Evolutionary conservation across 257 asterid species (phyloP).

Genomic region (Forsythia suspensa): DNA sequence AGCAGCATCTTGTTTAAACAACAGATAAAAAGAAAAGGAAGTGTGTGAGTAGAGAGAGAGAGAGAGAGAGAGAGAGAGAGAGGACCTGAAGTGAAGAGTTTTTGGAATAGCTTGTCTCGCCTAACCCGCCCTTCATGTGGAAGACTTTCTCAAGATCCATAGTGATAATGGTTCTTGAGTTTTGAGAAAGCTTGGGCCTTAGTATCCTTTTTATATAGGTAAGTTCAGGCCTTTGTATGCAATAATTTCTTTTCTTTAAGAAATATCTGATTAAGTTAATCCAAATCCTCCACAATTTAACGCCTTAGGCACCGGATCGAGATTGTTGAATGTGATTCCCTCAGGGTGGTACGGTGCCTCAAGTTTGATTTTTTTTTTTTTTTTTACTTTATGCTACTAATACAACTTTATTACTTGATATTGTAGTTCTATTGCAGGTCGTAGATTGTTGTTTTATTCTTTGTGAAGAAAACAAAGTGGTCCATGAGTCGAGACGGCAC

Average conservation of each 20-base stretch:
- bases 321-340: too few relatives aligned
- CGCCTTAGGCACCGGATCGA: too few relatives aligned
- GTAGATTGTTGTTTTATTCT: too few relatives aligned
- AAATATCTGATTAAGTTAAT: too few relatives aligned
- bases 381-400: too few relatives aligned
- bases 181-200: neutral
- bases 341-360: too few relatives aligned
- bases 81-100: slow-evolving; percentile 81
- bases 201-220: neutral
- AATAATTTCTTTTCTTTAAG: neutral
- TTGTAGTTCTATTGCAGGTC: too few relatives aligned
- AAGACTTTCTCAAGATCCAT: slow-evolving; percentile 76
- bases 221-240: neutral
- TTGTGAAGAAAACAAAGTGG: too few relatives aligned
- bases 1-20: neutral
- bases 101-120: slow-evolving; percentile 62
- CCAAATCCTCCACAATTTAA: too few relatives aligned
- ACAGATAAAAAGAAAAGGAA: neutral
- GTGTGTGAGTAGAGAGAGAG: neutral
- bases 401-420: too few relatives aligned
- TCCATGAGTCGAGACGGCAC: too few relatives aligned
- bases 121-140: slow-evolving; percentile 92
- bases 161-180: neutral
- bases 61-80: neutral
- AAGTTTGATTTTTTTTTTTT: too few relatives aligned